Base-by-base conservation (phyloP, 2,329 filamentous ascomycete species). In the Aspergillus sojae region DNA sequence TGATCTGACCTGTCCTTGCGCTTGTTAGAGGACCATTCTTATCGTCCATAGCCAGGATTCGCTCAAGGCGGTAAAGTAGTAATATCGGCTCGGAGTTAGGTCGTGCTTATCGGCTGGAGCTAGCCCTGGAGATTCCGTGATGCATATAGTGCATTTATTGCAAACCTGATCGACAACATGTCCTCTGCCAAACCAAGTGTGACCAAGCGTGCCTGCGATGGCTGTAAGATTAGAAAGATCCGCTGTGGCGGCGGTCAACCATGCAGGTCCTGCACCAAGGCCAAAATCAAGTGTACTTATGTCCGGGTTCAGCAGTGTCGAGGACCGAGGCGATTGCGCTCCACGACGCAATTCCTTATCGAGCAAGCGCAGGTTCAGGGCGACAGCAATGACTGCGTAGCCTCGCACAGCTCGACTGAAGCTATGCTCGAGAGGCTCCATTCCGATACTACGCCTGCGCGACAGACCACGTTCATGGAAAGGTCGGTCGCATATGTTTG, bases 181-280 rank as follows among this genome's bases (percentile, higher is more conserved):
- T 60, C 64, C 23, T 62, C 62, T 34, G 48, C 16, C 21, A 58
- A 62, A 64, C 43, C 58, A 21, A 57, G 16, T 5, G 62, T 75
- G 48, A 71, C 72, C 50, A 80, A 79, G 62, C 70, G 81, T 34
- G 82, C 83, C 12, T 85, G 83, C 70, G 83, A 85, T 65, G 82
- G 79, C 23, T 85, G 83, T 74, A 84, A 83, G 73, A 78, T 85
- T 48, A 79, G 83, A 60, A 85, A 85, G 74, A 81, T 85, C 63
- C 79, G 80, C 54, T 85, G 83, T 70, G 80, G 79, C 16, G 83
- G 83, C 56, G 73, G 75, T 2, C 75, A 80, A 26, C 83, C 83
- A 7, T 85, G 83, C 62, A 74, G 74, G 30, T 78, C 80, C 11
- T 85, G 83, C 66, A 69, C 74, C 28, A 75, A 79, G 19, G 77